phyloP scores from a whole-genome alignment of 2,329 filamentous ascomycete species.

The Scleromitrula shiraiana region DNA sequence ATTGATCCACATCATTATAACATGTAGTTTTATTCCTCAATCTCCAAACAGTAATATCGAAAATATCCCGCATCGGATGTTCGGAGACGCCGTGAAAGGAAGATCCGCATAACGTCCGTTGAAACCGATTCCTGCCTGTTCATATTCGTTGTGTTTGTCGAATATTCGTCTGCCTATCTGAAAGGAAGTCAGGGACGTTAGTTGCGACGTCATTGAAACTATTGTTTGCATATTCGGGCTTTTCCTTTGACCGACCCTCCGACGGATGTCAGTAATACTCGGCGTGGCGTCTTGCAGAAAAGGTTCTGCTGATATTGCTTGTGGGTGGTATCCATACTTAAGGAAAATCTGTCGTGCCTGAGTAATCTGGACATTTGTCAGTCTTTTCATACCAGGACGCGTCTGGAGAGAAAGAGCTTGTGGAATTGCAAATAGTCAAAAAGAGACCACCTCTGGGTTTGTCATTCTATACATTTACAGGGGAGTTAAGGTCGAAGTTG shows the following conservation, averaged over 20 bases:
- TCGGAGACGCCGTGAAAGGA: background rate
- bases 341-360: background rate
- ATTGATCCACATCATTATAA: too few species aligned
- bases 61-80: too few species aligned
- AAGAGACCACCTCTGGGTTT: background rate
- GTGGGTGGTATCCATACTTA: background rate
- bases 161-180: background rate
- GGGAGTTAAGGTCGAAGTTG: background rate
- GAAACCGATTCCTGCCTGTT: too few species aligned
- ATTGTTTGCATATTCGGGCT: background rate
- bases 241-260: background rate
- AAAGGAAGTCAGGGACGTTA: background rate
- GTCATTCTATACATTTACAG: background rate
- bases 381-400: background rate
- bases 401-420: background rate
- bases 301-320: background rate
- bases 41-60: too few species aligned
- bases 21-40: too few species aligned
- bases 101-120: too few species aligned
- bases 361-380: background rate
- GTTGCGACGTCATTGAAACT: background rate
- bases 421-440: background rate
- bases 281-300: background rate
- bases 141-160: background rate
- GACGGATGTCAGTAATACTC: background rate